Evolutionary conservation across 139 green algal species (phyloP), one percentile per base, ranked within the genome.

Genomic region (Tetradesmus obliquus): DNA sequence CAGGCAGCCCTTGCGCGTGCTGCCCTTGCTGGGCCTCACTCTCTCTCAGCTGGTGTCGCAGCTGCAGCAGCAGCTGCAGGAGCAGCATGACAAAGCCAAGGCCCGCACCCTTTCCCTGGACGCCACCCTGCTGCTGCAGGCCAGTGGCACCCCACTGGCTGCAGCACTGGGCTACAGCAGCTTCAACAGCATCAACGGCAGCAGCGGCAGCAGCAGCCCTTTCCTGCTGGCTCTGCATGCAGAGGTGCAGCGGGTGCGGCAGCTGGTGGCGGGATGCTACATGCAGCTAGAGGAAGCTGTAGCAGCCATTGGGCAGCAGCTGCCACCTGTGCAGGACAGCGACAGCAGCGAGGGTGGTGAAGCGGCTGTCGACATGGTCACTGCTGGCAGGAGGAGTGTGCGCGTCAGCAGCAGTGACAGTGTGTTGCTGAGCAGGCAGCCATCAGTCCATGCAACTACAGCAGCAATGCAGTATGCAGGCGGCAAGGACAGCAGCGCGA

Each of bases 11-110:
- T 45, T 88, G 22, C 5, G 19, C 22, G 84, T 88, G 12, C 84
- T 88, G n/a, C 84, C 84, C 8, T 22, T 88, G 84, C 84, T 89
- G 84, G 84, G 60, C 3, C 60, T 82, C 2, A 66, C 84, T 3
- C 84, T 89, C 0, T 19, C 17, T 51, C 84, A 89, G 12, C 8
- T 62, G 32, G 32, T 82, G 62, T 10, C n/a, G 4, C 62, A 66
- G 17, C 86, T 60, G 45, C 69, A 83, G 69, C 86, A 90, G 86
- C 20, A 84, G 4, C 84, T 71, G 8, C 55, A 51, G 54, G 54
- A 71, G 69, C 86, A 90, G 71, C 86, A 84, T 22, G 20, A 76
- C 66, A 24, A 1, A 17, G 8, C 66, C 15, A 24, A 76, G 2
- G 66, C 66, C 8, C 5, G 45, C 85, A 82, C 6, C 45, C 15